Evolutionary conservation across 345 rosid species (phyloP).

Genomic region (Eutrema japonicum): DNA sequence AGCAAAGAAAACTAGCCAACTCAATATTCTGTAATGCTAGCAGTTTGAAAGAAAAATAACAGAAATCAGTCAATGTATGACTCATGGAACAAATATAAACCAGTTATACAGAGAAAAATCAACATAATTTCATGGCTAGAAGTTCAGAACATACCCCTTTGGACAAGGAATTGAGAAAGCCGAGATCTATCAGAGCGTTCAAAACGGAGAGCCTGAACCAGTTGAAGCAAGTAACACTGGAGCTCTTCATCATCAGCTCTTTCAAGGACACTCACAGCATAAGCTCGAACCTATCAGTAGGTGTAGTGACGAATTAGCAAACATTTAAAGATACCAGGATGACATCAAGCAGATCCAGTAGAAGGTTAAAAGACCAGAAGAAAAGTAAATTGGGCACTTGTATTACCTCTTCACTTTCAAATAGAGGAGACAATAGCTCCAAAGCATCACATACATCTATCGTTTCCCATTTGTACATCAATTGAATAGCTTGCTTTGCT

Average conservation of each 20-base stretch:
- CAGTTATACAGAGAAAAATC: conserved; percentile 23
- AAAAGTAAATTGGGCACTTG: background rate
- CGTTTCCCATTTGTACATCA: conserved; percentile 91
- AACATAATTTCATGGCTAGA: conserved; percentile 16
- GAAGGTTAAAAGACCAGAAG: background rate
- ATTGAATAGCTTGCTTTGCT: conserved; percentile 92
- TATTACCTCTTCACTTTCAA: conserved; percentile 95
- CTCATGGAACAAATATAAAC: conserved; percentile 13
- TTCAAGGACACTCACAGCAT: conserved; percentile 96
- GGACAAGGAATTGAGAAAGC: conserved; percentile 92
- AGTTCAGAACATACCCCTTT: conserved; percentile 69
- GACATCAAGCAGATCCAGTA: conserved; percentile 13
- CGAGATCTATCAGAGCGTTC: conserved; percentile 95
- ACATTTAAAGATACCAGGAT: conserved; percentile 19
- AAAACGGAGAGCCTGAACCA: conserved; percentile 99
- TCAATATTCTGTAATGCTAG: conserved; percentile 84
- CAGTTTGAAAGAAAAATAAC: conserved; percentile 42
- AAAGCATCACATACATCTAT: conserved; percentile 94
- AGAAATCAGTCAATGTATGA: conserved; percentile 36
- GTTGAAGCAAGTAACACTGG: conserved; percentile 95
- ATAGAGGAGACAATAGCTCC: conserved; percentile 93
- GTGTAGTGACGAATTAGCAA: conserved; percentile 32
- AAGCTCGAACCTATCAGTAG: conserved; percentile 87
- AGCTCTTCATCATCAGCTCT: conserved; percentile 99
- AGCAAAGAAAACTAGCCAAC: conserved; percentile 93